Evolutionary conservation across 495 filamentous ascomycete species (phyloP).

Genomic region (Alectoria sarmentosa): DNA sequence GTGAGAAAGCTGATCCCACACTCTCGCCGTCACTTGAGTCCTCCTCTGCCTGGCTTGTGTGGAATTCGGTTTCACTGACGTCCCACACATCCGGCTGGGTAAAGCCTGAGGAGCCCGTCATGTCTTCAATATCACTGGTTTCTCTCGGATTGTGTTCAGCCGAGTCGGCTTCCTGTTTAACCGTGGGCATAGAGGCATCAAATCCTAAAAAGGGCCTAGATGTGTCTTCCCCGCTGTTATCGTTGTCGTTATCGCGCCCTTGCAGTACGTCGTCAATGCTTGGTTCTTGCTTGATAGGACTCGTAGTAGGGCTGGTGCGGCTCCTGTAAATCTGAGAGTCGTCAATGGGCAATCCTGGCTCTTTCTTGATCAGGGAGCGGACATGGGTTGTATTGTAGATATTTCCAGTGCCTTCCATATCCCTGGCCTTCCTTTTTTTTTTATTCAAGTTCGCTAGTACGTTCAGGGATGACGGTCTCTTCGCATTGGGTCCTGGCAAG

Average conservation of each 20-base stretch:
- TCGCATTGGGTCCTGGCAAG: not conserved
- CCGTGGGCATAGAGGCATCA: not conserved
- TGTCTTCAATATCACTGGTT: not conserved
- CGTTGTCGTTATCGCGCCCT: not conserved
- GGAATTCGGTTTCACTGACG: not conserved
- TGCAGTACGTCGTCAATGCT: not conserved
- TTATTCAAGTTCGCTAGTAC: not conserved
- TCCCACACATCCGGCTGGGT: not conserved
- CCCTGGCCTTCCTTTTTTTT: not conserved
- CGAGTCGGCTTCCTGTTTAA: not conserved
- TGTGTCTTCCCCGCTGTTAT: not conserved
- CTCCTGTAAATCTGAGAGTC: not conserved
- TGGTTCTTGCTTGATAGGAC: not conserved
- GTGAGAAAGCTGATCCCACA: not conserved
- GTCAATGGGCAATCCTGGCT: not conserved
- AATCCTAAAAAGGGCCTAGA: not conserved
- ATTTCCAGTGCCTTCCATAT: not conserved
- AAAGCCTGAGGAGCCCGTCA: not conserved
- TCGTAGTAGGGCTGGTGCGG: not conserved
- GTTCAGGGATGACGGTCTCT: not conserved
- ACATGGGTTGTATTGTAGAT: not conserved
- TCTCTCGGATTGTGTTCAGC: not conserved
- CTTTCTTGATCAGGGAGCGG: not conserved
- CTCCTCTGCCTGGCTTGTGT: not conserved
- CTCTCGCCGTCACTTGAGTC: not conserved